Conservation (phyloP, 2,329 filamentous ascomycete species). For the Incumbomyces delicatus region DNA sequence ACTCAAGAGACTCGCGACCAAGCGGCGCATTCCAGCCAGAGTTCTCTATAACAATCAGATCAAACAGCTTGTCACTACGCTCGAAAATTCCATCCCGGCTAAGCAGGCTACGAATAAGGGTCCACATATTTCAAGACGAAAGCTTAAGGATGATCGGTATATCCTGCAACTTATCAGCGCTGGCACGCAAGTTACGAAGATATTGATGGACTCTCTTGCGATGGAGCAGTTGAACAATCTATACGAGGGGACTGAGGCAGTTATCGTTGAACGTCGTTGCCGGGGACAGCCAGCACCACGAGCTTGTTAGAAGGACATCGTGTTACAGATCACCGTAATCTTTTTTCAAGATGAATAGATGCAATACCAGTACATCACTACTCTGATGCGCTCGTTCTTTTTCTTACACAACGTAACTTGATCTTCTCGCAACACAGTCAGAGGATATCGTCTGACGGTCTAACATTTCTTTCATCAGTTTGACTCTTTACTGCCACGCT, state of each 20-base stretch:
- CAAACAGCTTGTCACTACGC: constrained; percentile 78
- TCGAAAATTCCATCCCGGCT: constrained; percentile 78
- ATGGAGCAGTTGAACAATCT: constrained; percentile 75
- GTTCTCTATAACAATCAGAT: constrained; percentile 84
- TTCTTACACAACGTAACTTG: too few species aligned
- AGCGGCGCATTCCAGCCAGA: constrained; percentile 71
- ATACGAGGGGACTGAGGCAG: constrained; percentile 71
- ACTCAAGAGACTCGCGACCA: constrained; percentile 74
- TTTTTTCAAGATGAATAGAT: too few species aligned
- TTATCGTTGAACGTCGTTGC: constrained; percentile 58
- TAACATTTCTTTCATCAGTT: too few species aligned
- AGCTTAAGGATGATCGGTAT: constrained; percentile 79
- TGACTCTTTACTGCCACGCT: too few species aligned
- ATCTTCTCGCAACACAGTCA: too few species aligned
- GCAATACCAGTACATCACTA: too few species aligned
- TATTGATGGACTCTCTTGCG: constrained; percentile 70
- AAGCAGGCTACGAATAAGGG: constrained; percentile 35
- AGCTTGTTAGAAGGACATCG: too few species aligned
- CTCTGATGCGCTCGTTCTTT: too few species aligned
- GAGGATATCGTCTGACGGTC: too few species aligned
- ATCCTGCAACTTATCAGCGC: constrained; percentile 80
- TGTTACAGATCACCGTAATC: too few species aligned
- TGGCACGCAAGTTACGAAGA: constrained; percentile 78
- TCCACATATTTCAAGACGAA: constrained; percentile 52
- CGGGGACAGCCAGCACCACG: too few species aligned